Evolutionary conservation across 2,329 filamentous ascomycete species (phyloP).

Genomic region (Coniochaeta hoffmannii): DNA sequence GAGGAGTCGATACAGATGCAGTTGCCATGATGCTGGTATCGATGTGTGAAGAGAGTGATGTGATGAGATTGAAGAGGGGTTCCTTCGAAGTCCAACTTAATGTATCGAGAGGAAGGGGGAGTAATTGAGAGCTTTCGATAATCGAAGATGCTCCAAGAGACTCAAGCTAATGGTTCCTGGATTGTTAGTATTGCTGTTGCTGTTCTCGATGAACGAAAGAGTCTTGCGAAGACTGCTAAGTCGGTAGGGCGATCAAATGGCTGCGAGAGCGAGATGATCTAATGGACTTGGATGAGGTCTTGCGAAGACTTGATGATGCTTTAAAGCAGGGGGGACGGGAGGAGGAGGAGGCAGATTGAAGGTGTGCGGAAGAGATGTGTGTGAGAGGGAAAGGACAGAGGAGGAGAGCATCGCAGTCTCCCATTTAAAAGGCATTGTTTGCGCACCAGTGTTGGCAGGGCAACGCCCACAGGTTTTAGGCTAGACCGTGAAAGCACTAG

Average conservation of each 20-base stretch:
- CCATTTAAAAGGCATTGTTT: constrained; percentile 12
- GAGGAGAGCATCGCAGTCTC: neutral
- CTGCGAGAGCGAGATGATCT: constrained; percentile 39
- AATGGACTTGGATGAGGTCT: constrained; percentile 29
- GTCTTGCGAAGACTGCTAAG: constrained; percentile 35
- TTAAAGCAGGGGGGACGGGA: constrained; percentile 8
- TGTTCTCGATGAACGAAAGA: constrained; percentile 38
- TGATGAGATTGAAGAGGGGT: constrained; percentile 18
- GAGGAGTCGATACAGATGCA: constrained; percentile 77
- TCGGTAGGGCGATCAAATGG: constrained; percentile 41
- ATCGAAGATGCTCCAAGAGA: constrained; percentile 51
- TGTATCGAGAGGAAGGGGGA: constrained; percentile 33
- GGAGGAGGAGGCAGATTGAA: constrained; percentile 4
- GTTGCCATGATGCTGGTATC: constrained; percentile 62
- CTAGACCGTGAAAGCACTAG: neutral
- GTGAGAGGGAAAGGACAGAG: constrained; percentile 6
- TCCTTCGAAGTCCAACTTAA: constrained; percentile 40
- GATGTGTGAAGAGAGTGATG: constrained; percentile 20
- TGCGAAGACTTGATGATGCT: constrained; percentile 15
- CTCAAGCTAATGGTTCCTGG: constrained; percentile 53
- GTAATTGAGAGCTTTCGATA: constrained; percentile 24
- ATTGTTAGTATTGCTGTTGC: constrained; percentile 36
- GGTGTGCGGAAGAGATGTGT: constrained; percentile 1
- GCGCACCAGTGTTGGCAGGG: constrained; percentile 4
- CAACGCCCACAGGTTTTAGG: too few relatives aligned